A percentile compares a stretch with the other conserved stretches of the same genome.
Conservation (phyloP, 805 yeast species). For the Yamadazyma ubonensis region DNA sequence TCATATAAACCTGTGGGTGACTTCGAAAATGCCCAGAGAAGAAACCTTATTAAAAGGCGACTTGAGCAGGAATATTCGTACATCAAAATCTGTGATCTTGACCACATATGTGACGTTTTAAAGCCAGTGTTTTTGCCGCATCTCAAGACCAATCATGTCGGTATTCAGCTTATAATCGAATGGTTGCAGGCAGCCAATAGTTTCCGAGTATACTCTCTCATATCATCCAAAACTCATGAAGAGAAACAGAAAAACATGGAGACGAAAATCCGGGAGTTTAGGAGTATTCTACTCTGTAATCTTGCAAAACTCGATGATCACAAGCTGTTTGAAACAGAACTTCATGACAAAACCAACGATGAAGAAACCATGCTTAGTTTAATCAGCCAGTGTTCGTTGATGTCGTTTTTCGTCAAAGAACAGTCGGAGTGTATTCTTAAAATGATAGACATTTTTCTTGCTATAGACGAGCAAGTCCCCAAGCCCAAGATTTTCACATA, state of each 20-base stretch:
- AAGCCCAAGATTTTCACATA: conserved; percentile 11
- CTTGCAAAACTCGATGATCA: conserved; percentile 13
- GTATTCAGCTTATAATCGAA: conserved; percentile 16
- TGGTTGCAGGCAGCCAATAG: conserved; percentile 33
- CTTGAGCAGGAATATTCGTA: conserved; percentile 17
- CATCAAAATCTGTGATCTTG: conserved; percentile 24
- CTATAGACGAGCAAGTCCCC: conserved; percentile 12
- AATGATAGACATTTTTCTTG: conserved; percentile 10
- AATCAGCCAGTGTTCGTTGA: conserved; percentile 25
- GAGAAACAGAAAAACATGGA: conserved; percentile 18
- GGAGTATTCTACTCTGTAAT: conserved; percentile 11
- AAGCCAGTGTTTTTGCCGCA: conserved; percentile 18
- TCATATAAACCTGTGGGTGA: conserved; percentile 30
- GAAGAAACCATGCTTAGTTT: conserved; percentile 27
- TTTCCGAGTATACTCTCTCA: conserved; percentile 23
- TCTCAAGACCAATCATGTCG: conserved; percentile 18
- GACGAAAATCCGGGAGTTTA: conserved; percentile 15
- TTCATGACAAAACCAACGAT: conserved; percentile 14
- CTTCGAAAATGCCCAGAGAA: conserved; percentile 23
- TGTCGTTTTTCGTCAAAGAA: conserved; percentile 10
- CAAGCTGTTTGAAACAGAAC: conserved; percentile 9
- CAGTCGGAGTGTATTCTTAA: conserved; percentile 7
- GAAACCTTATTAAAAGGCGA: conserved; percentile 19
- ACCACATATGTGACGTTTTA: conserved; percentile 23
- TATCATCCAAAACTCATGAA: conserved; percentile 10